Evolutionary conservation across 2,329 filamentous ascomycete species (phyloP).

Genomic region (Onygena corvina): DNA sequence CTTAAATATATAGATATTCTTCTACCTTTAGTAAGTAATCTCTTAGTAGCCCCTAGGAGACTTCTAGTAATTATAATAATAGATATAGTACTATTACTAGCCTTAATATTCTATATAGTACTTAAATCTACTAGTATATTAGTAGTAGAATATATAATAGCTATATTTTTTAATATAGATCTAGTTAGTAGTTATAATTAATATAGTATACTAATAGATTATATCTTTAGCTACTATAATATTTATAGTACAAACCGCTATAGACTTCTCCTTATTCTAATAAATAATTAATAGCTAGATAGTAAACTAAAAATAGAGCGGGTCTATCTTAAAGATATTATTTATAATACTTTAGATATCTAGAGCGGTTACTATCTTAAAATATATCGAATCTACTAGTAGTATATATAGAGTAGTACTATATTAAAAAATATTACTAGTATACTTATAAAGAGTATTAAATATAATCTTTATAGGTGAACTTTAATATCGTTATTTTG

Average conservation of each 20-base stretch:
- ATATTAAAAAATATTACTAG: background rate
- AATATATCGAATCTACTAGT: background rate
- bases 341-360: constrained; percentile 38
- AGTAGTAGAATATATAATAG: constrained; percentile 96
- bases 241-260: constrained; percentile 89
- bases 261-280: constrained; percentile 90
- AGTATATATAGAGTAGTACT: background rate
- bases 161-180: constrained; percentile 90
- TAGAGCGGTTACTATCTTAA: constrained; percentile 41
- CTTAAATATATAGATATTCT: background rate
- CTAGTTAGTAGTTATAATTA: constrained; percentile 20
- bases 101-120: constrained; percentile 94
- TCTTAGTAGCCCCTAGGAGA: constrained; percentile 83
- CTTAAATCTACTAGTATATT: constrained; percentile 98
- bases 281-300: constrained; percentile 10
- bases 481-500: too few relatives aligned
- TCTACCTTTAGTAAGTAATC: constrained; percentile 68
- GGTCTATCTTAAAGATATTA: constrained; percentile 55
- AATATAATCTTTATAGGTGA: too few relatives aligned
- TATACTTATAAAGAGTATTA: background rate
- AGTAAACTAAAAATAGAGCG: background rate
- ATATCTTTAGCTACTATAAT: constrained; percentile 92
- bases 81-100: constrained; percentile 94
- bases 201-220: constrained; percentile 15
- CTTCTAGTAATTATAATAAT: constrained; percentile 96